Evolutionary conservation across 2,329 filamentous ascomycete species (phyloP), one percentile per base, ranked within the genome.

Genomic region (Fusarium clavum): DNA sequence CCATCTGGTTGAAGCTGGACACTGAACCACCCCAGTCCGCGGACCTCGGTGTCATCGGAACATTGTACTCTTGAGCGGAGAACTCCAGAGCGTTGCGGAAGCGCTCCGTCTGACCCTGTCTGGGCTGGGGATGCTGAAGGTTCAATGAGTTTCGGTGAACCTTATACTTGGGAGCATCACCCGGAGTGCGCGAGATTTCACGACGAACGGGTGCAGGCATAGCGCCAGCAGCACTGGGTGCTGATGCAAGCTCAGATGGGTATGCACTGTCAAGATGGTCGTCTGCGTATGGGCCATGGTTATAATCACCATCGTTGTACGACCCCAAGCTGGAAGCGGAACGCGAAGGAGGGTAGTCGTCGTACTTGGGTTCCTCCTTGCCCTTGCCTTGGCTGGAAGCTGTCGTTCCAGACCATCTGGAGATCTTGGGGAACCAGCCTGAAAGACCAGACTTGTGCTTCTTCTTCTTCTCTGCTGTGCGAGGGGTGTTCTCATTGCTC

Each of bases 401-500:
- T 0, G 96, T 99, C 4, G 95, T 98, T 82, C 97, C 96, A 0
- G 95, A 98, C 96, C 96, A 99, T 45, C 96, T 89, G 8, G 96
- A 98, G 68, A 97, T 94, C 83, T 97, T 98, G 25, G 94, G 94
- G 67, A 97, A 92, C 84, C 89, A 90, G 54, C 87, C 85, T 1
- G 92, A 93, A 1, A 94, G 96, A 61, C 90, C 92, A 2, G 93
- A 95, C 79, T 97, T 97, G 82, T 97, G 92, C 82, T 97, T 98
- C 79, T 92, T 93, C 67, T 88, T 87, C 80, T 92, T 94, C 8
- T 93, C 91, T 2, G 87, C 90, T 2, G 88, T 90, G 43, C 77
- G 77, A 13, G 94, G 93, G 0, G 93, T 97, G 67, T 94, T 93
- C 67, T 97, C 94, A 59, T 89, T 90, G 81, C 92, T 94, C 61